phyloP scores from a whole-genome alignment of 1,139 yeast species.

The Lodderomyces orthopsilosis region DNA sequence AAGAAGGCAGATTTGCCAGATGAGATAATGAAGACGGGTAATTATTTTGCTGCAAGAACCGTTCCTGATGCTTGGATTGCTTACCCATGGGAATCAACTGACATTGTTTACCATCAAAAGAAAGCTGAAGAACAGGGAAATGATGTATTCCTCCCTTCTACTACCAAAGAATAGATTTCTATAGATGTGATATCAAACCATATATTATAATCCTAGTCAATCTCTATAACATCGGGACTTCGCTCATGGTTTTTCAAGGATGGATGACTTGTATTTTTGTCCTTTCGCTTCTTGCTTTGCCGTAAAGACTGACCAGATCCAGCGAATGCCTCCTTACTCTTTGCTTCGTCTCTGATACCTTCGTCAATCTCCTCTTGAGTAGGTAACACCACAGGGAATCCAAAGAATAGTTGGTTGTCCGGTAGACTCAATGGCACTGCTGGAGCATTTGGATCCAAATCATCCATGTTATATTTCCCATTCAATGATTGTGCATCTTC shows the following conservation, averaged over 20 bases:
- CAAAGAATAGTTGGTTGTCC: constrained; percentile 86
- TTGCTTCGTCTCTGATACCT: constrained; percentile 16
- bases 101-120: constrained; percentile 83
- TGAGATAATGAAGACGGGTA: constrained; percentile 60
- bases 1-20: constrained; percentile 77
- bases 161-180: constrained; percentile 17
- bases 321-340: constrained; percentile 33
- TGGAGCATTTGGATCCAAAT: constrained; percentile 51
- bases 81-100: constrained; percentile 94
- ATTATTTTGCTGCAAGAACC: constrained; percentile 87
- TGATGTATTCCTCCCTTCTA: constrained; percentile 46
- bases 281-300: constrained; percentile 72
- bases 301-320: constrained; percentile 75
- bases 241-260: constrained; percentile 50
- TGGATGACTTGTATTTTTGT: constrained; percentile 42
- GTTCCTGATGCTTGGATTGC: constrained; percentile 96
- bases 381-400: constrained; percentile 84
- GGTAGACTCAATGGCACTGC: constrained; percentile 76
- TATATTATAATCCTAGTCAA: constrained; percentile 45
- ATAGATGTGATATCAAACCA: neutral
- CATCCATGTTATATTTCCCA: constrained; percentile 26
- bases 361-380: constrained; percentile 44
- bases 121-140: constrained; percentile 75
- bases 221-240: constrained; percentile 77
- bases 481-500: constrained; percentile 13